A percentile compares a stretch with the other conserved stretches of the same genome.
Evolutionary conservation across 2,329 filamentous ascomycete species (phyloP).

Genomic region (Pestalotiopsis fici): DNA sequence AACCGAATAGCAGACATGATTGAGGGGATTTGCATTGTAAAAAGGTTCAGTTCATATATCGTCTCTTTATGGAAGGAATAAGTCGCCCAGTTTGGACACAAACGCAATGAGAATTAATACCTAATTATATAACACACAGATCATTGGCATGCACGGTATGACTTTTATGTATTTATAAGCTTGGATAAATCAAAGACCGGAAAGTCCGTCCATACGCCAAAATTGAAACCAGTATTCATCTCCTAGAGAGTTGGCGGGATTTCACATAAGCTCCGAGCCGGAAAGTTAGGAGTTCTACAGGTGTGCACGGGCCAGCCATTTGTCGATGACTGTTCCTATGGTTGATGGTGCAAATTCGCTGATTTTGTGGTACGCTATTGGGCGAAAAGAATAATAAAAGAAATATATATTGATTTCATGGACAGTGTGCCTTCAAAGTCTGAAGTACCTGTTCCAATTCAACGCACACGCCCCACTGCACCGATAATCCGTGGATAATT

Average conservation of each 20-base stretch:
- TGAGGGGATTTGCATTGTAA: neutral
- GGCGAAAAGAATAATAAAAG: neutral
- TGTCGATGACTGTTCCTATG: no score
- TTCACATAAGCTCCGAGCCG: neutral
- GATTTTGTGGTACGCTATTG: neutral
- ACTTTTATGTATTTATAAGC: neutral
- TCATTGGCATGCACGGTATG: neutral
- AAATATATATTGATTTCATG: neutral
- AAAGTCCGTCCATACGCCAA: neutral
- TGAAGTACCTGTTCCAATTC: conserved; percentile 3
- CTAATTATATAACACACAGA: no score
- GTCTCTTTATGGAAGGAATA: neutral
- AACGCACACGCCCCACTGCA: conserved; percentile 6
- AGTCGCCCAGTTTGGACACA: no score
- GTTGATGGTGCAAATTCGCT: no score
- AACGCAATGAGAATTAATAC: no score
- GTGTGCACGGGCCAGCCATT: no score
- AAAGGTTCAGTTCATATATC: no score
- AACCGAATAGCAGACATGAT: neutral
- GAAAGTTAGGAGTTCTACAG: neutral
- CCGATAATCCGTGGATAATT: conserved; percentile 3
- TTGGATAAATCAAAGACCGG: neutral
- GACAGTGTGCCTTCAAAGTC: conserved; percentile 2
- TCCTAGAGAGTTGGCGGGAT: neutral
- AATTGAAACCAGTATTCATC: neutral